phyloP scores from a whole-genome alignment of 139 green algal genomes.

The Deuterostichococcus epilithicus region DNA sequence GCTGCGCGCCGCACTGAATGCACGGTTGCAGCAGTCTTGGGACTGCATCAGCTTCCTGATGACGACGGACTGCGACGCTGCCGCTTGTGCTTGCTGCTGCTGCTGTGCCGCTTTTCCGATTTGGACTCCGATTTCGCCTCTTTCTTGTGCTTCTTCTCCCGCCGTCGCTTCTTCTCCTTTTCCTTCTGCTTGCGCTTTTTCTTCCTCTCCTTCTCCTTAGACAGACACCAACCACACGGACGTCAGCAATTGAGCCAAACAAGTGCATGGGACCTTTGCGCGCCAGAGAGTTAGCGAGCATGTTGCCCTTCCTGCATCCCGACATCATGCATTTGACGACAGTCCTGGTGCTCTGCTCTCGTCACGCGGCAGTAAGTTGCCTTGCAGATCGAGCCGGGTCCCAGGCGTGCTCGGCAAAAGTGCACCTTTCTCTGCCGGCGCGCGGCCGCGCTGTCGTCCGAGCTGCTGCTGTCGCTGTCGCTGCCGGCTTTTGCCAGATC shows the following conservation, averaged over 20 bases:
- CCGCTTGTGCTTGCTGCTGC: conserved; percentile 32
- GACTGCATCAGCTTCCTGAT: neutral
- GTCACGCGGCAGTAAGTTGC: neutral
- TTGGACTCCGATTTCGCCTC: no score
- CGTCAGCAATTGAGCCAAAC: neutral
- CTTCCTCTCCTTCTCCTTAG: conserved; percentile 16
- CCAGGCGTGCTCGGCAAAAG: neutral
- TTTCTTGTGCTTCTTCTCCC: conserved; percentile 26
- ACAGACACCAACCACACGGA: neutral
- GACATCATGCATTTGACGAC: conserved; percentile 2
- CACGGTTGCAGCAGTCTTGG: no score
- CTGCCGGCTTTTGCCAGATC: conserved; percentile 2
- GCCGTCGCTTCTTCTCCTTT: conserved; percentile 18
- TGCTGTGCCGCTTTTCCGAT: conserved; percentile 25
- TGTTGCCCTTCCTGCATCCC: conserved; percentile 8
- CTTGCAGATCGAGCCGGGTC: no score
- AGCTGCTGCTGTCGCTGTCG: conserved; percentile 13
- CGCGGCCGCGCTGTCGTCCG: neutral
- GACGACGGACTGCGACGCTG: neutral
- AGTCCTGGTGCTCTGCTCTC: neutral
- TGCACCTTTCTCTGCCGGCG: neutral
- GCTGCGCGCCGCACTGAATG: no score
- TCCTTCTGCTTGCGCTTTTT: conserved; percentile 33
- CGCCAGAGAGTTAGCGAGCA: neutral
- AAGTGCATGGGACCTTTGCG: neutral